Evolutionary conservation across 2,329 filamentous ascomycete species (phyloP).

Genomic region (Botrytis medusae): DNA sequence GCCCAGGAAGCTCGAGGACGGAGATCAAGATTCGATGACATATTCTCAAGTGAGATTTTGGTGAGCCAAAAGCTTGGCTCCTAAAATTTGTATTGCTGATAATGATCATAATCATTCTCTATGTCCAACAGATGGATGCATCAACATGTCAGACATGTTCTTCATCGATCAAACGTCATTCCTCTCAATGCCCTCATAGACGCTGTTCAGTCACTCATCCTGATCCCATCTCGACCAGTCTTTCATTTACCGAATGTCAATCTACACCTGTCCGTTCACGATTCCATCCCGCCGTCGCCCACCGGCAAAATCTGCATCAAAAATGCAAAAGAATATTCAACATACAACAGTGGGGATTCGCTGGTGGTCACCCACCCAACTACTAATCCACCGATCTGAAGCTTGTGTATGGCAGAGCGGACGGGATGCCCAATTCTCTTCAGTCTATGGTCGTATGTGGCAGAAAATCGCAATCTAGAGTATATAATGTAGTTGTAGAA

Average conservation of each 20-base stretch:
- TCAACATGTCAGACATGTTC: not conserved
- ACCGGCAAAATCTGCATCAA: not conserved
- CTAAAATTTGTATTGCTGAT: not conserved
- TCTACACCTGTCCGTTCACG: not conserved
- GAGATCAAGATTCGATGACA: not conserved
- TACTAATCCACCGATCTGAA: slow-evolving; percentile 11
- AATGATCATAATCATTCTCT: not conserved
- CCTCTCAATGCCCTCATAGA: not conserved
- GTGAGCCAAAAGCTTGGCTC: not conserved
- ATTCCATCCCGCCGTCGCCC: not conserved
- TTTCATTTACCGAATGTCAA: not conserved
- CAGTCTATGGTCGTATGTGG: slow-evolving; percentile 3
- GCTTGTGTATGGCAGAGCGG: slow-evolving; percentile 10
- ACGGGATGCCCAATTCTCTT: slow-evolving; percentile 11
- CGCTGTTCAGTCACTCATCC: not conserved
- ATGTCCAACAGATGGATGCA: not conserved
- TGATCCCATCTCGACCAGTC: not conserved
- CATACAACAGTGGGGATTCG: not conserved
- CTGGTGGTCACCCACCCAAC: slow-evolving; percentile 6
- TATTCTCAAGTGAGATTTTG: not conserved
- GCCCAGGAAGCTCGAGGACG: not conserved
- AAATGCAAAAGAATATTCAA: not conserved
- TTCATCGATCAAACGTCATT: not conserved
- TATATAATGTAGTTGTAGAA: not conserved
- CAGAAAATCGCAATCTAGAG: accelerated